Conservation (phyloP, 169 alveolate genomes). For the Eimeria tenella region DNA sequence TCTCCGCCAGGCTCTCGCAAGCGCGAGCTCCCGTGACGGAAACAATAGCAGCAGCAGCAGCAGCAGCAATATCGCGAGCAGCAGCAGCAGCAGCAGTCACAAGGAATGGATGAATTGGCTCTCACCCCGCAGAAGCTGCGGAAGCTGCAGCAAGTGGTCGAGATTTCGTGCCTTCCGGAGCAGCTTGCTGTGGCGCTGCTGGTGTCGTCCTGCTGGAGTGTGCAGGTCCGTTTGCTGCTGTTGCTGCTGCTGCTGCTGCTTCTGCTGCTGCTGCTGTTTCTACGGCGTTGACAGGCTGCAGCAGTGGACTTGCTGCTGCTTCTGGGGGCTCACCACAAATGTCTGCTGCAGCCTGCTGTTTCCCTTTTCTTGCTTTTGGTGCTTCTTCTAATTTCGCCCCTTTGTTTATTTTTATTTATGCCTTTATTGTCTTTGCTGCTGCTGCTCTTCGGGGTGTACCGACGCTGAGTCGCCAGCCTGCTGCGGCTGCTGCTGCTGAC, state of each 20-base stretch:
- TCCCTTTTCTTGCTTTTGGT: not conserved
- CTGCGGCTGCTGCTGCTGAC: too few relatives aligned
- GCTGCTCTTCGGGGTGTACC: too few relatives aligned
- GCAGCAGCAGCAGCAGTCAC: slow-evolving; percentile 13
- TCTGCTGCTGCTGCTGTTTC: not conserved
- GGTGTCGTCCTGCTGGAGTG: slow-evolving; percentile 53
- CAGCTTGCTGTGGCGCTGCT: slow-evolving; percentile 54
- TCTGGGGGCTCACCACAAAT: not conserved
- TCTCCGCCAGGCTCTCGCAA: not conserved
- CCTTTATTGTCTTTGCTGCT: not conserved
- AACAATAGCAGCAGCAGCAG: not conserved
- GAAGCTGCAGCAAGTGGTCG: slow-evolving; percentile 68
- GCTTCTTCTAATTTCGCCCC: not conserved
- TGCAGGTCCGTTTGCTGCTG: slow-evolving; percentile 32
- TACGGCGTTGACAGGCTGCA: not conserved
- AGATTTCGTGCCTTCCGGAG: slow-evolving; percentile 42
- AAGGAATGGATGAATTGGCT: slow-evolving; percentile 61
- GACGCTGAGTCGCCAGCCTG: too few relatives aligned
- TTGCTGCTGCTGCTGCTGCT: not conserved
- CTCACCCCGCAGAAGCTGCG: slow-evolving; percentile 65
- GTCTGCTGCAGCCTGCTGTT: not conserved
- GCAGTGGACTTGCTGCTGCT: not conserved
- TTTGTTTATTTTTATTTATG: not conserved
- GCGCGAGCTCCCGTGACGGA: slow-evolving; percentile 1
- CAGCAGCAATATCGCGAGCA: slow-evolving; percentile 34